Evolutionary conservation across 306 rosid species (phyloP), one percentile per base, ranked within the genome.

Genomic region (Vachellia pachyceras): DNA sequence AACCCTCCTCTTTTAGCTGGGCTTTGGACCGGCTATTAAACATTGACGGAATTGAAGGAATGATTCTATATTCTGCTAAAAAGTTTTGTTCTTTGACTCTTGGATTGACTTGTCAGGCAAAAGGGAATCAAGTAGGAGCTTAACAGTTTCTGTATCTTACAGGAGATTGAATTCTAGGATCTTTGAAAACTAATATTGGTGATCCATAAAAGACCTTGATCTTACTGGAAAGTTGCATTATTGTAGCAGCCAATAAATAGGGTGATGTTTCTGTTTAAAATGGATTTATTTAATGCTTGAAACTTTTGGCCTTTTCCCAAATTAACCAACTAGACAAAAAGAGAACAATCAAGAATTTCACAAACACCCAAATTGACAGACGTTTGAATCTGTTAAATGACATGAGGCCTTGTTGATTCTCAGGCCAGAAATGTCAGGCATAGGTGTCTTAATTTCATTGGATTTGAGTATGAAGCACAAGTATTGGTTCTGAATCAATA

Each of bases 231-330:
- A 23, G 17, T 77, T 39, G 69, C 52, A 55, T 40, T 71, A 33
- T 42, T 47, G 39, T 23, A 67, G 75, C 55, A 14, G 57, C 70
- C 63, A 47, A 29, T 36, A 69, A 2, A 47, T 60, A 22, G 42
- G 76, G 45, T 58, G 33, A 72, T 60, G 37, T 60, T 60, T 12
- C 37, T 37, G 13, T 60, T 25, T 4, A 12, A 61, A 25, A 60
- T 60, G 40, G 13, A 25, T 79, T 82, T 76, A 5, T 74, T 40
- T 70, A 37, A 39, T 85, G 79, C 57, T 82, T 70, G 40, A 72
- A 79, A 36, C 35, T 82, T 78, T 78, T 78, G 79, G 54, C 65
- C 20, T 67, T 78, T 70, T 15, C 25, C 71, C 71, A 65, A 17
- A 45, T 37, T 65, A 36, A 37, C 23, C 45, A 40, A 63, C 25